Evolutionary conservation across 228 moss, liverwort and hornwort species (phyloP), one percentile per base, ranked within the genome.

Genomic region (Sphagnum magellanicum): DNA sequence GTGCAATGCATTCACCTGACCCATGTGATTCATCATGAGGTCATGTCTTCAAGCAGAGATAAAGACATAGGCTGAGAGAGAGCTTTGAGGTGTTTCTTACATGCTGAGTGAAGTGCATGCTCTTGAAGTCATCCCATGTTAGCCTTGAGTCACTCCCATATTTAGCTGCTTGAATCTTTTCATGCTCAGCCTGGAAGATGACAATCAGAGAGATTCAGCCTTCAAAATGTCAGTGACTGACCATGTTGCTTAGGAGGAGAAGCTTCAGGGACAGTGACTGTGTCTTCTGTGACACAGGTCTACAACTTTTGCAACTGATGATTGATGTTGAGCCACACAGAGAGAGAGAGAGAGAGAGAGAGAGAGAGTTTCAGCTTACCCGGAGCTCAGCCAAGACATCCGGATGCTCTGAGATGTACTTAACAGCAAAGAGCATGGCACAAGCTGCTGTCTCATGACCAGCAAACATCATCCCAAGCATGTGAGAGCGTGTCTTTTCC

Each of bases 91-190:
- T 10, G 15, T 11, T 62, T 15, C 15, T 10, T 65, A 79, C 74
- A n/a, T 75, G 64, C 71, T 79, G 74, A 64, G 71, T 79, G 68
- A 59, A 79, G 64, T 47, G 60, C 74, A 74, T 79, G 52, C 51
- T 74, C 50, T 72, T 74, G 74, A 67, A 74, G 60, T 79, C 71
- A 9, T 74, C 74, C 74, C 74, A 79, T 50, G 74, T 74, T 60
- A 79, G 68, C 5, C 79, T 71, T 32, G 32, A 32, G 9, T 55
- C 12, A 55, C 9, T 55, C 32, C 61, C 52, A 14, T 52, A n/a
- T 61, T 74, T 74, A 0, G 50, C 60, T 46, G 16, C 4, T 52
- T 53, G 53, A 53, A 71, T 68, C 17, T 47, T 53, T 5, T 79
- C 74, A 5, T 79, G 78, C 74, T 79, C 74, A 7, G 11, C 60